phyloP scores from a whole-genome alignment of 2,329 filamentous ascomycete genomes.

The Fusarium sp. region DNA sequence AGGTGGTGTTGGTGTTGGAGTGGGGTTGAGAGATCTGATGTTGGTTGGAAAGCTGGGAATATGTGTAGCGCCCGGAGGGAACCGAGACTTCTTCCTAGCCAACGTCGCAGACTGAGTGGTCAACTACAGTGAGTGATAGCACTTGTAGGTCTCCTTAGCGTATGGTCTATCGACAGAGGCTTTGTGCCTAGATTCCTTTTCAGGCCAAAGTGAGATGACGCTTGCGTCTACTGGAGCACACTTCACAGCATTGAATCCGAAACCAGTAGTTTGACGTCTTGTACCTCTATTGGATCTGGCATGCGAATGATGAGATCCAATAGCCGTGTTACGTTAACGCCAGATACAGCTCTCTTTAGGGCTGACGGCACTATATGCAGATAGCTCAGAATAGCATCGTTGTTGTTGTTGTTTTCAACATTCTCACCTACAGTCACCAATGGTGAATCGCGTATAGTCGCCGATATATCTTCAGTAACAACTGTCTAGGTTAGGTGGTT shows the following conservation, averaged over 20 bases:
- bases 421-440: slow-evolving; percentile 18
- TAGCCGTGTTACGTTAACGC: slow-evolving; percentile 11
- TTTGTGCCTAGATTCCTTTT: slow-evolving; percentile 5
- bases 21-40: slow-evolving; percentile 11
- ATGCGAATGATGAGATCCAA: slow-evolving; percentile 32
- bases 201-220: slow-evolving; percentile 21
- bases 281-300: slow-evolving; percentile 11
- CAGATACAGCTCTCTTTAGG: slow-evolving; percentile 8
- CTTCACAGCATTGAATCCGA: background rate
- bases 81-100: slow-evolving; percentile 31
- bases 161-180: background rate
- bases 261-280: slow-evolving; percentile 4
- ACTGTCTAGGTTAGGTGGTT: background rate
- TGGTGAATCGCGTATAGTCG: slow-evolving; percentile 29
- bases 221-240: background rate
- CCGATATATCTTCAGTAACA: slow-evolving; percentile 8
- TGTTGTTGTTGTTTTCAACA: background rate
- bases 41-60: slow-evolving; percentile 11
- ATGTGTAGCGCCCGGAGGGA: slow-evolving; percentile 36
- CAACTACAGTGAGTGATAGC: slow-evolving; percentile 9
- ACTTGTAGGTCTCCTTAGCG: slow-evolving; percentile 19
- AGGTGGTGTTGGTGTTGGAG: slow-evolving; percentile 17
- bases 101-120: slow-evolving; percentile 32
- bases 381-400: background rate
- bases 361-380: background rate